Evolutionary conservation across 73 alveolate species (phyloP).

Genomic region (Paramecium caudatum): DNA sequence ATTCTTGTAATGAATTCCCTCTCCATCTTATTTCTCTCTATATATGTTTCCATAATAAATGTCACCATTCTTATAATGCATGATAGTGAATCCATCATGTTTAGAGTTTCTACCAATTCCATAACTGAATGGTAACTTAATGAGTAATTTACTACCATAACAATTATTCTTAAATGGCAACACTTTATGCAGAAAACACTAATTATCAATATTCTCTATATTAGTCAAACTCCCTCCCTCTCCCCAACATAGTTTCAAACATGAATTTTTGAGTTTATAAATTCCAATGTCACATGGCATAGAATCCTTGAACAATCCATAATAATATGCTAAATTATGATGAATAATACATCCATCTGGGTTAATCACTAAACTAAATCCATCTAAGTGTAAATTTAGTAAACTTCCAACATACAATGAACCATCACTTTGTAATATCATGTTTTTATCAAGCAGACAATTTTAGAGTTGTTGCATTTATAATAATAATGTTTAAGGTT

Average conservation of each 20-base stretch:
- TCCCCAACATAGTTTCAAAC: neutral
- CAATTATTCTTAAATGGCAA: neutral
- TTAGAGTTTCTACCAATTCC: neutral
- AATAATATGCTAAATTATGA: constrained; percentile 30
- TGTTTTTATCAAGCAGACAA: constrained; percentile 58
- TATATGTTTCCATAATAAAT: neutral
- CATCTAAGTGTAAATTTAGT: neutral
- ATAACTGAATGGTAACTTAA: constrained; percentile 1
- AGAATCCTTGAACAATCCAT: constrained; percentile 34
- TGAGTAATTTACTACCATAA: neutral
- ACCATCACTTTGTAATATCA: constrained; percentile 30
- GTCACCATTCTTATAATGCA: constrained; percentile 56
- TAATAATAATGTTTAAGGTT: neutral
- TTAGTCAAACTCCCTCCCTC: neutral
- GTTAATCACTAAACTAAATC: constrained; percentile 17
- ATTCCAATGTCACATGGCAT: neutral
- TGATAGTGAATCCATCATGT: constrained; percentile 2
- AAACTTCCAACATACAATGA: constrained; percentile 23
- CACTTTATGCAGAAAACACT: constrained; percentile 5
- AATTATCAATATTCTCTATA: constrained; percentile 9
- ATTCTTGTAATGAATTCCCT: constrained; percentile 1
- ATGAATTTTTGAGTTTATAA: constrained; percentile 18
- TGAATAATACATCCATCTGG: constrained; percentile 14
- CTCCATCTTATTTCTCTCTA: constrained; percentile 19
- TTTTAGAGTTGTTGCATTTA: constrained; percentile 52